Percentiles rank a stretch among this genome's conserved stretches.
These are phyloP conservation scores for Hyaloscypha hepaticicola DNA, from an alignment of 495 filamentous ascomycete genomes.

Conservation along the genomic window DNA sequence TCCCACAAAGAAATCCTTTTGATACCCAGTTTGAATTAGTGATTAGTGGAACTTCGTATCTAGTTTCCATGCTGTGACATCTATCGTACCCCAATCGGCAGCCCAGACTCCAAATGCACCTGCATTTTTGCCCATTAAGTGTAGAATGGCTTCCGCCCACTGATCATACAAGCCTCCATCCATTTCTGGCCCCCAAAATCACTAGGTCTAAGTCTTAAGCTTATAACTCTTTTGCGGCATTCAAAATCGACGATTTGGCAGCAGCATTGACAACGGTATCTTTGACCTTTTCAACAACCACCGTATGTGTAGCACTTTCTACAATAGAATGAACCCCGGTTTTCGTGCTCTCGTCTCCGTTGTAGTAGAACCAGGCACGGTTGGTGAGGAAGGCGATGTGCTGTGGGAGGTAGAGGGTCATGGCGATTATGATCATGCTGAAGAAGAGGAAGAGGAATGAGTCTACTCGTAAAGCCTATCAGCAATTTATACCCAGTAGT, in stretches of 20 bases:
- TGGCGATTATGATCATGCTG: constrained; percentile 80
- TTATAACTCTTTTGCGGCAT: constrained; percentile 23
- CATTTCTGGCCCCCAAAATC: neutral
- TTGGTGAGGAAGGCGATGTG: constrained; percentile 75
- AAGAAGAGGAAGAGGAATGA: constrained; percentile 85
- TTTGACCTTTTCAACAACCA: constrained; percentile 30
- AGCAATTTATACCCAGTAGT: neutral
- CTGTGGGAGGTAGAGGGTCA: constrained; percentile 87
- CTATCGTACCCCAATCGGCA: neutral
- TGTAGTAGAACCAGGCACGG: constrained; percentile 92
- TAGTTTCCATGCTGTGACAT: neutral
- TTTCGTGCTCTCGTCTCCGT: constrained; percentile 62
- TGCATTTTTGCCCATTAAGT: neutral
- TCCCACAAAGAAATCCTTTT: neutral
- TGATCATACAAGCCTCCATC: neutral
- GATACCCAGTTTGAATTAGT: neutral
- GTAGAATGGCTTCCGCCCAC: neutral
- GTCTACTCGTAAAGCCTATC: constrained; percentile 51
- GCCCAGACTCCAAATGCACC: neutral
- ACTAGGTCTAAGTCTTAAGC: neutral
- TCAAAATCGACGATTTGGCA: constrained; percentile 21
- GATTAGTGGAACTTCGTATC: constrained; percentile 4
- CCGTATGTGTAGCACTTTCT: constrained; percentile 28
- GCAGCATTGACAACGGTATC: constrained; percentile 31
- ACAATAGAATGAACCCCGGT: constrained; percentile 38